phyloP scores from a whole-genome alignment of 2,329 filamentous ascomycete genomes.

The Neofusicoccum laricinum region DNA sequence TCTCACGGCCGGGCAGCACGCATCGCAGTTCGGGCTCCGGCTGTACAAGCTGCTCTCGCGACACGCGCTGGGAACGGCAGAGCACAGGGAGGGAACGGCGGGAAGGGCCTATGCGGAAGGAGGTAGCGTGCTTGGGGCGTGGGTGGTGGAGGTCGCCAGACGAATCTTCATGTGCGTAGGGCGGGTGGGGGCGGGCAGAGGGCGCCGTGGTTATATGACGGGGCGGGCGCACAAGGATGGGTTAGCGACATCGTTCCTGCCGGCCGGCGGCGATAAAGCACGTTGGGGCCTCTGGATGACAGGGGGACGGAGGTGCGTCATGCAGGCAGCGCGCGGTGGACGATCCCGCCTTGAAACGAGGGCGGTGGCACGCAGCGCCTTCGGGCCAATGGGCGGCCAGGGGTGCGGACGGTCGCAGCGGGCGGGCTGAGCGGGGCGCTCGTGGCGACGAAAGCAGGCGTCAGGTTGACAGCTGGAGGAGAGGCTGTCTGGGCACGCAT shows the following conservation, averaged over 20 bases:
- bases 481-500: not conserved
- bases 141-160: not conserved
- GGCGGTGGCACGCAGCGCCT: conserved; percentile 8
- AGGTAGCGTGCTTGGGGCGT: conserved; percentile 1
- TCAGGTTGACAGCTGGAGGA: not conserved
- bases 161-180: conserved; percentile 13
- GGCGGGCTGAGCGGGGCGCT: conserved; percentile 7
- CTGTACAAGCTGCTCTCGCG: not conserved
- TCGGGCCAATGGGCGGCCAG: not conserved
- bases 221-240: conserved; percentile 11
- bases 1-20: not conserved
- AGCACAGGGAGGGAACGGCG: not conserved
- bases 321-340: conserved; percentile 8
- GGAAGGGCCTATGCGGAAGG: not conserved
- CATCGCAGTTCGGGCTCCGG: not conserved
- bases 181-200: conserved; percentile 7
- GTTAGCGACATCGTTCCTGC: not conserved
- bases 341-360: conserved; percentile 14
- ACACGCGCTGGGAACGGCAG: not conserved
- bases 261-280: conserved; percentile 12
- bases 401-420: not conserved
- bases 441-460: conserved; percentile 12
- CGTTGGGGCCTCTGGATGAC: conserved; percentile 8
- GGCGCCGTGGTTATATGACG: conserved; percentile 9
- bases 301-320: conserved; percentile 6